A percentile compares a stretch with the other conserved stretches of the same genome.
Conservation (phyloP, 495 filamentous ascomycete species). For the Trichoderma asperelloides region DNA sequence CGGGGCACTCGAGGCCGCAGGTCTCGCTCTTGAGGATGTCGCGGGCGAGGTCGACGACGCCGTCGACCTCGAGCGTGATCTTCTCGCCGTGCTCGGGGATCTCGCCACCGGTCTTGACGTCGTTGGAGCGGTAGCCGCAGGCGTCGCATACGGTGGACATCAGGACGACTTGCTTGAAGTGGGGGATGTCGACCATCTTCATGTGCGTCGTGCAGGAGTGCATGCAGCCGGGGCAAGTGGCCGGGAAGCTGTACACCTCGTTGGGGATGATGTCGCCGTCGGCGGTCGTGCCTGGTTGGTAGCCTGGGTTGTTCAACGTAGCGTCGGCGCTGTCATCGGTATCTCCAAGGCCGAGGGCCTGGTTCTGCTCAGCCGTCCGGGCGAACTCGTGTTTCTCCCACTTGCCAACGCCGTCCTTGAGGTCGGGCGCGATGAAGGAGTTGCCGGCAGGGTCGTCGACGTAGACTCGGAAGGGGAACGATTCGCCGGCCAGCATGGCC, state of each 20-base stretch:
- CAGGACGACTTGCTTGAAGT: constrained; percentile 91
- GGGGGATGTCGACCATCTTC: constrained; percentile 92
- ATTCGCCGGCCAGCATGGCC: constrained; percentile 61
- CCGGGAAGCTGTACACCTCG: constrained; percentile 81
- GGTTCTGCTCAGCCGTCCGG: constrained; percentile 77
- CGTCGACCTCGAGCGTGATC: constrained; percentile 69
- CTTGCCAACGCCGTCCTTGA: constrained; percentile 64
- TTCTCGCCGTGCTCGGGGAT: constrained; percentile 79
- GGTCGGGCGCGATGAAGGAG: constrained; percentile 87
- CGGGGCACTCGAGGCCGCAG: constrained; percentile 72
- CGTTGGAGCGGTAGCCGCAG: constrained; percentile 91
- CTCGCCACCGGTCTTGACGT: constrained; percentile 92
- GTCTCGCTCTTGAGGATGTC: constrained; percentile 97
- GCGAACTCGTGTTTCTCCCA: constrained; percentile 75
- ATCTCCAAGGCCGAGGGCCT: constrained; percentile 56
- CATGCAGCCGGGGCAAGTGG: constrained; percentile 82
- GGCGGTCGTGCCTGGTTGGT: constrained; percentile 25
- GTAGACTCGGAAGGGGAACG: constrained; percentile 78
- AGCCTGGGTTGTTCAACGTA: constrained; percentile 19
- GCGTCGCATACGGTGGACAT: constrained; percentile 81
- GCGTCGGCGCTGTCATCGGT: constrained; percentile 19
- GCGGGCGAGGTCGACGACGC: constrained; percentile 66
- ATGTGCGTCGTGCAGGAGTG: constrained; percentile 77
- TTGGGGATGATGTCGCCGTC: constrained; percentile 78
- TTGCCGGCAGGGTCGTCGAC: constrained; percentile 94